A percentile compares a stretch with the other conserved stretches of the same genome.
These are phyloP conservation scores for Dipteronia sinensis DNA, from an alignment of 345 rosid species.

Conservation along the genomic window DNA sequence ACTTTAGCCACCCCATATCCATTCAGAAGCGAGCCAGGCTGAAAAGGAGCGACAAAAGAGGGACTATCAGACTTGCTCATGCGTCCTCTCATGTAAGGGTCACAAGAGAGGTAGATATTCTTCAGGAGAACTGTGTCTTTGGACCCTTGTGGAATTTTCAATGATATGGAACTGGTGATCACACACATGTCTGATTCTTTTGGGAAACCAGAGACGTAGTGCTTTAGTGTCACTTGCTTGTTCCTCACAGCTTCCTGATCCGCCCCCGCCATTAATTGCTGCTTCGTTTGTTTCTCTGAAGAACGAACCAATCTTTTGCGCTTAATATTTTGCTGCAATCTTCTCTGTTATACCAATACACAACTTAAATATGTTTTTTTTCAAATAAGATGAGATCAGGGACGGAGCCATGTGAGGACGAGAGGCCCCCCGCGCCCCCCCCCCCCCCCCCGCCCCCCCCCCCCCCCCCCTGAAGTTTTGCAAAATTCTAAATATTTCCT, in stretches of 20 bases:
- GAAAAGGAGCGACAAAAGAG: constrained; percentile 26
- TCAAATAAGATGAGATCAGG: too few species aligned
- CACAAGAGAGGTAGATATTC: constrained; percentile 62
- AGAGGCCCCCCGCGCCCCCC: too few species aligned
- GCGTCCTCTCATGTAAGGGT: constrained; percentile 50
- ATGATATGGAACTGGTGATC: constrained; percentile 24
- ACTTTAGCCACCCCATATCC: constrained; percentile 67
- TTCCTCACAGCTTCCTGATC: constrained; percentile 35
- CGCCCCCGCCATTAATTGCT: constrained; percentile 12
- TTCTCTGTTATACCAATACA: too few species aligned
- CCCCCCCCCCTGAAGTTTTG: too few species aligned
- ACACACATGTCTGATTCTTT: constrained; percentile 50
- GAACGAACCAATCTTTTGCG: too few species aligned
- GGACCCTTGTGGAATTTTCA: constrained; percentile 32
- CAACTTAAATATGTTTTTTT: too few species aligned
- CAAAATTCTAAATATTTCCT: too few species aligned
- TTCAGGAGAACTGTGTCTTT: constrained; percentile 41
- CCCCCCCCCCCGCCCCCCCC: too few species aligned
- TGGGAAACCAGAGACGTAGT: constrained; percentile 45
- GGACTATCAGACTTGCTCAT: constrained; percentile 32
- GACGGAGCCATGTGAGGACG: too few species aligned
- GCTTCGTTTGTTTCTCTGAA: neutral
- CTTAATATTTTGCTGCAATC: too few species aligned
- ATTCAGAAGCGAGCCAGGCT: constrained; percentile 29
- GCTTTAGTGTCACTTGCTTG: constrained; percentile 47